These are phyloP conservation scores for Adansonia madagascariensis DNA, from an alignment of 441 rosid species.

Conservation along the genomic window DNA sequence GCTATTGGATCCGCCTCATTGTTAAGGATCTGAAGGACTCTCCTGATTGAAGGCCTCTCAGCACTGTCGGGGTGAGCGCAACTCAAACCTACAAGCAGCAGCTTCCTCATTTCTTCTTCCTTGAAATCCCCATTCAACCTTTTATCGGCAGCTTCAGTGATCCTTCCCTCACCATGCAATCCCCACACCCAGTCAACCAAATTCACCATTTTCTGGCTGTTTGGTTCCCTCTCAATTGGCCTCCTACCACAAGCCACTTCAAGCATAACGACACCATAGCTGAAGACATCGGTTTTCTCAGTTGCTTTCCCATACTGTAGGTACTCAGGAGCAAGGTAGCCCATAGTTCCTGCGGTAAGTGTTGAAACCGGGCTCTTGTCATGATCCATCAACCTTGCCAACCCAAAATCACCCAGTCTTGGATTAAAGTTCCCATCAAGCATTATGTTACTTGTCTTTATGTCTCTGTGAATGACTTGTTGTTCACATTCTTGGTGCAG, in stretches of 20 bases:
- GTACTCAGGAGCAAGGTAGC: conserved; percentile 95
- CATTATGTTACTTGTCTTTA: conserved; percentile 87
- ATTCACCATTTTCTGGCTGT: conserved; percentile 71
- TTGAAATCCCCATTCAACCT: conserved; percentile 60
- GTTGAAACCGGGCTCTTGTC: conserved; percentile 90
- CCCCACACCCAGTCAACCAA: conserved; percentile 95
- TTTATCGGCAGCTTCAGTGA: conserved; percentile 70
- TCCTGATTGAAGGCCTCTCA: conserved; percentile 79
- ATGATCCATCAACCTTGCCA: conserved; percentile 90
- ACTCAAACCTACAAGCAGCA: conserved; percentile 73
- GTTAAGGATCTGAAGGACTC: conserved; percentile 81
- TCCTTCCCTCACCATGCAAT: conserved; percentile 64
- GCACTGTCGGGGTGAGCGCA: conserved; percentile 81
- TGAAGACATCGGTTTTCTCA: conserved; percentile 83
- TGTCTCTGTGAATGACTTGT: conserved; percentile 91
- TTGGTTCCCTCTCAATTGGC: conserved; percentile 77
- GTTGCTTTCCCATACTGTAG: conserved; percentile 90
- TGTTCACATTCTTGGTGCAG: conserved; percentile 95
- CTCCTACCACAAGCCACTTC: conserved; percentile 90
- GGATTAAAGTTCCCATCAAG: conserved; percentile 79
- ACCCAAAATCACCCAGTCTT: conserved; percentile 87
- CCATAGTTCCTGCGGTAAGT: conserved; percentile 95
- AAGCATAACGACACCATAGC: conserved; percentile 85
- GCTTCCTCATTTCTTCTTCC: conserved; percentile 75
- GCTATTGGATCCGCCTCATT: conserved; percentile 56